A percentile compares a stretch with the other conserved stretches of the same genome.
These are phyloP conservation scores for Cucurbita maxima DNA, from an alignment of 306 rosid genomes.

Conservation along the genomic window DNA sequence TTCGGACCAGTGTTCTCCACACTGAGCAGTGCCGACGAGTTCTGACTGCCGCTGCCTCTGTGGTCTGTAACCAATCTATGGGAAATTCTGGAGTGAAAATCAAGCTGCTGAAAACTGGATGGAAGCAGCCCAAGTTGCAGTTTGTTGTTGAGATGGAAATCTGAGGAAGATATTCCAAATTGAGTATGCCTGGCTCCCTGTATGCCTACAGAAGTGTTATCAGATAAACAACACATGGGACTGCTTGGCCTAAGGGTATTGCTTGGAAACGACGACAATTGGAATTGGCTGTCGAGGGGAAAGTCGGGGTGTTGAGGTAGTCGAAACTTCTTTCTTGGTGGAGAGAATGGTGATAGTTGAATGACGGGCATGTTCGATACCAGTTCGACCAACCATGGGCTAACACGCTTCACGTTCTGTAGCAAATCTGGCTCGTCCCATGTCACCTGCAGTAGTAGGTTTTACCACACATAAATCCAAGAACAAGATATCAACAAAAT, in stretches of 20 bases:
- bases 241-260: constrained; percentile 68
- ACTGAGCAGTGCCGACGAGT: constrained; percentile 50
- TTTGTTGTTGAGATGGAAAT: constrained; percentile 59
- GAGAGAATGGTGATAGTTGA: constrained; percentile 52
- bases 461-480: background rate
- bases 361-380: constrained; percentile 59
- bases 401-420: constrained; percentile 93
- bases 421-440: constrained; percentile 99
- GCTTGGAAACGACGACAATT: constrained; percentile 50
- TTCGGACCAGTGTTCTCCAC: constrained; percentile 49
- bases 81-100: constrained; percentile 34
- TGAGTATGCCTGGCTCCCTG: constrained; percentile 99
- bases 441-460: constrained; percentile 44
- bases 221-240: constrained; percentile 69
- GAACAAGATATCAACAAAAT: background rate
- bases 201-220: constrained; percentile 94
- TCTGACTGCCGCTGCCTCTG: constrained; percentile 33
- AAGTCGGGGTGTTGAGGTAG: constrained; percentile 49
- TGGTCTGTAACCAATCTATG: constrained; percentile 23
- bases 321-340: constrained; percentile 79
- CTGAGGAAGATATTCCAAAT: constrained; percentile 71
- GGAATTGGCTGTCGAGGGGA: constrained; percentile 45
- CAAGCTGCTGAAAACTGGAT: constrained; percentile 25
- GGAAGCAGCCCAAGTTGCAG: constrained; percentile 61
- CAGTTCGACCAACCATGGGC: constrained; percentile 88